A percentile compares a stretch with the other conserved stretches of the same genome.
Conservation (phyloP, 306 rosid species). For the Dalbergia cultrata region DNA sequence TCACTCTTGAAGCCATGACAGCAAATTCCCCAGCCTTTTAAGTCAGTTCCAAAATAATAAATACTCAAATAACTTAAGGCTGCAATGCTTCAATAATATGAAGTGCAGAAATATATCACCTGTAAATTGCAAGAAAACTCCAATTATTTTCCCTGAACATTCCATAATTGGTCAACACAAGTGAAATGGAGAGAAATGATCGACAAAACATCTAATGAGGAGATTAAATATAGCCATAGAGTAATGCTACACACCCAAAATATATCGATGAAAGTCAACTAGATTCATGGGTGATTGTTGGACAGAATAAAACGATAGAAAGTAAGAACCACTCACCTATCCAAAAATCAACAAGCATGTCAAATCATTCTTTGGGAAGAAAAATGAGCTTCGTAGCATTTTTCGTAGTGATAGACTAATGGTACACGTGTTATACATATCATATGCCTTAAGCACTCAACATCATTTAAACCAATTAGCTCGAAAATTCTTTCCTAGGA, state of each 20-base stretch:
- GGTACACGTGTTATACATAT: neutral
- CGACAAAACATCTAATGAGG: neutral
- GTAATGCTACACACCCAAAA: neutral
- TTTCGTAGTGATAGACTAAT: no score
- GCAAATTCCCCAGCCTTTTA: slow-evolving; percentile 28
- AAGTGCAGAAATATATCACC: slow-evolving; percentile 39
- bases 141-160: neutral
- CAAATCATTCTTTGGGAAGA: neutral
- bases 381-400: no score
- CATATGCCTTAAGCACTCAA: no score
- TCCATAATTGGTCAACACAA: neutral
- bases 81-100: neutral
- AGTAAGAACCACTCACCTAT: neutral
- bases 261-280: neutral
- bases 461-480: no score
- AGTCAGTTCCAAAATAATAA: slow-evolving; percentile 11
- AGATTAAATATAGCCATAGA: neutral
- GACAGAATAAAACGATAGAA: neutral
- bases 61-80: slow-evolving; percentile 11
- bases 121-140: slow-evolving; percentile 31
- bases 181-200: neutral
- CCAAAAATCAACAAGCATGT: neutral
- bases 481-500: no score
- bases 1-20: slow-evolving; percentile 70
- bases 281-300: neutral